phyloP scores from a whole-genome alignment of 2,329 filamentous ascomycete genomes.

The Sporothrix protearum region DNA sequence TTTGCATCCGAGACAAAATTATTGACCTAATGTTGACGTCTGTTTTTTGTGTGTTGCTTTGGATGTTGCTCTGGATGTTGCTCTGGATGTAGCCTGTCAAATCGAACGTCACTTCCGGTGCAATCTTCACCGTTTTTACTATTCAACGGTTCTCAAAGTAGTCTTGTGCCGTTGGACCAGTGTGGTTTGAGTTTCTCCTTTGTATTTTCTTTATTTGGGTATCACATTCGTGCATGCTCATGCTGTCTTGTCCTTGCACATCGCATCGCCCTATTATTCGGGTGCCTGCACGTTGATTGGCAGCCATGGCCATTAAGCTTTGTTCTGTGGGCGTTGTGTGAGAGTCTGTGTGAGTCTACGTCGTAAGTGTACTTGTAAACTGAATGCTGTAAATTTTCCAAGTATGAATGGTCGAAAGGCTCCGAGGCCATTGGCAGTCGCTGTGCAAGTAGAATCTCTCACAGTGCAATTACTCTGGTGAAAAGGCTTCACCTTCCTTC shows the following conservation, averaged over 20 bases:
- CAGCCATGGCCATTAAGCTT: neutral
- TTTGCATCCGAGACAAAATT: neutral
- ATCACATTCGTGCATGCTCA: neutral
- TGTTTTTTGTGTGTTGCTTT: neutral
- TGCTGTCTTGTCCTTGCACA: neutral
- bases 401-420: neutral
- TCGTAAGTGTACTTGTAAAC: no score
- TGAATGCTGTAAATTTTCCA: neutral
- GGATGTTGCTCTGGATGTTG: neutral
- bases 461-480: neutral
- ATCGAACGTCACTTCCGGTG: neutral
- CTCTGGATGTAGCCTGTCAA: neutral
- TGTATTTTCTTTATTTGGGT: neutral
- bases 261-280: neutral
- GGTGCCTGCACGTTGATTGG: conserved; percentile 1
- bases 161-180: neutral
- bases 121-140: neutral
- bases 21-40: neutral
- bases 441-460: neutral
- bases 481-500: conserved; percentile 2
- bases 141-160: neutral
- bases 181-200: neutral
- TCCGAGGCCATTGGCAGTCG: neutral
- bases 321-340: neutral
- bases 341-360: neutral